Evolutionary conservation across 78 protist species (phyloP).

Genomic region (Anaeramoeba flamelloides): DNA sequence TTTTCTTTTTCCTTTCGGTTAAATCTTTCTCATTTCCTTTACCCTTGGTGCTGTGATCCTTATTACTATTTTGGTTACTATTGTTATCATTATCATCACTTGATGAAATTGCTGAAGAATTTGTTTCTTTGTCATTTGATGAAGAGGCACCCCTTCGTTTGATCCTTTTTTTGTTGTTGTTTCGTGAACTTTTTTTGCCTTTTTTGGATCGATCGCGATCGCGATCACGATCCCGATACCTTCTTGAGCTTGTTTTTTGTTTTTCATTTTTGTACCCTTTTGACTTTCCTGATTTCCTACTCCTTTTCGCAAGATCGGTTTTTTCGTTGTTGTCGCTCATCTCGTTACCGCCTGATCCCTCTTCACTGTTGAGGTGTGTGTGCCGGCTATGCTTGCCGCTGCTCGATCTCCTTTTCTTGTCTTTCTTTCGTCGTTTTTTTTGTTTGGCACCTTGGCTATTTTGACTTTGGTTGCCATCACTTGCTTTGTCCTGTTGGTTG

Average conservation of each 20-base stretch:
- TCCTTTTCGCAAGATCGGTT: conserved; percentile 4
- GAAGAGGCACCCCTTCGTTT: no score
- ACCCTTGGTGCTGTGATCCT: background rate
- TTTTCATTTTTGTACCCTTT: conserved; percentile 1
- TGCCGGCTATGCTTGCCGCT: conserved; percentile 4
- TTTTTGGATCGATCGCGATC: no score
- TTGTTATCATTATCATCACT: background rate
- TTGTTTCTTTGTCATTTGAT: conserved; percentile 1
- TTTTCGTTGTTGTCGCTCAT: no score
- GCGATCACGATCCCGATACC: no score
- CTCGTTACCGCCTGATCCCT: no score
- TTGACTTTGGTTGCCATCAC: no score
- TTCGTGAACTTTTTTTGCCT: conserved; percentile 2
- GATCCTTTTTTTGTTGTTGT: conserved; percentile 3
- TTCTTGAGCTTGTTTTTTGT: conserved; percentile 3
- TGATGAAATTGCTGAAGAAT: background rate
- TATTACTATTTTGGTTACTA: background rate
- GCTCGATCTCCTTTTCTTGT: conserved; percentile 6
- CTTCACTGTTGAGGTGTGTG: no score
- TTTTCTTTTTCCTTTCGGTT: conserved; percentile 4
- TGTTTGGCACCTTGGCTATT: no score
- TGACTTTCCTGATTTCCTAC: background rate
- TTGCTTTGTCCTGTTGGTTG: no score
- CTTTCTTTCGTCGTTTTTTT: conserved; percentile 6
- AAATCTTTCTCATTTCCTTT: no score